A percentile compares a stretch with the other conserved stretches of the same genome.
phyloP scores from a whole-genome alignment of 2,329 filamentous ascomycete species.

The Claviceps sp. region DNA sequence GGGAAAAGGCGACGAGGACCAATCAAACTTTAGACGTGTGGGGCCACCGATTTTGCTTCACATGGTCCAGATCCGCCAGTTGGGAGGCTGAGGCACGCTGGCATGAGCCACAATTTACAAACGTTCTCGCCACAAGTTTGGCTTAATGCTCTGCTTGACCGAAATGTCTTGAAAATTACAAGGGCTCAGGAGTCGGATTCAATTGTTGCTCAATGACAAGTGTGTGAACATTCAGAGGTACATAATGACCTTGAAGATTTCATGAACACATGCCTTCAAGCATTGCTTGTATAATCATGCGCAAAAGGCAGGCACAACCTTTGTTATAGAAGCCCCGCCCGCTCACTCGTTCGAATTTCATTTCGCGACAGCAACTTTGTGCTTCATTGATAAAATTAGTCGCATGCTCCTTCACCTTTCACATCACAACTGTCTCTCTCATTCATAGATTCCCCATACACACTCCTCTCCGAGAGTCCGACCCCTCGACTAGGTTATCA shows the following conservation, averaged over 20 bases:
- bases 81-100: not conserved
- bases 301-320: too few species aligned
- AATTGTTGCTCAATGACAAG: not conserved
- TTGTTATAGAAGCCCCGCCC: not conserved
- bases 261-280: too few species aligned
- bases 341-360: not conserved
- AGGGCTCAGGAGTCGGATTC: not conserved
- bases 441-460: not conserved
- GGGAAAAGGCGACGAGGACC: conserved; percentile 9
- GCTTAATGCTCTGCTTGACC: too few species aligned
- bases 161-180: too few species aligned
- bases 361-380: not conserved
- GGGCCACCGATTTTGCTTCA: not conserved
- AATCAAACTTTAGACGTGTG: conserved; percentile 15
- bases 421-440: not conserved
- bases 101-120: conserved; percentile 2
- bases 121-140: conserved; percentile 2
- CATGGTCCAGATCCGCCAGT: not conserved
- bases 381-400: not conserved
- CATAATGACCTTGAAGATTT: too few species aligned
- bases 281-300: too few species aligned
- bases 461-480: not conserved
- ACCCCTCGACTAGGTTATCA: not conserved
- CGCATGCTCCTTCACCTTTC: not conserved
- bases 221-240: too few species aligned